A percentile compares a stretch with the other conserved stretches of the same genome.
Conservation (phyloP, 106 monocot species). For the Chionographis japonica region DNA sequence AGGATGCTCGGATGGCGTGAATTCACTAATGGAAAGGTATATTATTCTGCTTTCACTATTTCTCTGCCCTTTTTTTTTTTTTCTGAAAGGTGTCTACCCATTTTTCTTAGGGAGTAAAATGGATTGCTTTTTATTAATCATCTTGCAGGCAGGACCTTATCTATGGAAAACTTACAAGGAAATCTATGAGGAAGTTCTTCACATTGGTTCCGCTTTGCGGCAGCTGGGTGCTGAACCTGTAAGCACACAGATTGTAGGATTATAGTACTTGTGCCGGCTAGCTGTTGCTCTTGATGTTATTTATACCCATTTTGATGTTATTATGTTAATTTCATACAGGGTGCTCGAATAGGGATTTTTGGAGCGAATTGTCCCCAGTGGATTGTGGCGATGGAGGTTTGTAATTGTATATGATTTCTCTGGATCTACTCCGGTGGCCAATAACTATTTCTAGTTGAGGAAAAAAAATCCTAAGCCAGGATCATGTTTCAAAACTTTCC, state of each 20-base stretch:
- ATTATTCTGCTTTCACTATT: not conserved
- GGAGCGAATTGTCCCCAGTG: conserved; percentile 93
- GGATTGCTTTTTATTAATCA: not conserved
- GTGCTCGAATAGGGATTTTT: conserved; percentile 82
- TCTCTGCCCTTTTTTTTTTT: not conserved
- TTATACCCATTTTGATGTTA: too few species aligned
- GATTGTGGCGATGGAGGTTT: conserved; percentile 83
- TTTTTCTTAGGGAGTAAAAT: not conserved
- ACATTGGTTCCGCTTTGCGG: conserved; percentile 70
- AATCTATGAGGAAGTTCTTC: conserved; percentile 69
- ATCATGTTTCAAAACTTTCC: not conserved
- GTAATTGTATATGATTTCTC: not conserved
- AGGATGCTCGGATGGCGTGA: conserved; percentile 95
- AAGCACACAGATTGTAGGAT: conserved; percentile 2
- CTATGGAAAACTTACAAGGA: conserved; percentile 83
- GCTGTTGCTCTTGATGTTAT: too few species aligned
- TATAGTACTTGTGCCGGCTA: not conserved
- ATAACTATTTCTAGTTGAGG: too few species aligned
- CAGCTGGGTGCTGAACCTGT: conserved; percentile 70
- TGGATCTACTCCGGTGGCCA: too few species aligned
- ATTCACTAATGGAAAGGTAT: conserved; percentile 60
- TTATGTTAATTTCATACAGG: conserved; percentile 19
- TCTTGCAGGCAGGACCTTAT: conserved; percentile 63
- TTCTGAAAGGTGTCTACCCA: not conserved
- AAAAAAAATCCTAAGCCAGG: too few species aligned